Conservation (phyloP, 2,329 filamentous ascomycete species). For the Aspergillus ruber region DNA sequence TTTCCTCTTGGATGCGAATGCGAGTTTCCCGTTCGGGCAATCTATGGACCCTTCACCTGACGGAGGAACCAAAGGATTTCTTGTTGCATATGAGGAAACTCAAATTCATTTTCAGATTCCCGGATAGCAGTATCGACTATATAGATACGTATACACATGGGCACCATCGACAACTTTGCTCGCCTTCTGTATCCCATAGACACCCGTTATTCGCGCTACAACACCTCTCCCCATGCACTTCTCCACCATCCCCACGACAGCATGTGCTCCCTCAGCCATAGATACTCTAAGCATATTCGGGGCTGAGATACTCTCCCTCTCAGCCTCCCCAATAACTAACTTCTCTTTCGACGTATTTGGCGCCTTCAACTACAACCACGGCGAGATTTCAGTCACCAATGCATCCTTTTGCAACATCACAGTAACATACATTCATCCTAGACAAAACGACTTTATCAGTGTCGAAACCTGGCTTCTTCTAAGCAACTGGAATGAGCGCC, state of each 20-base stretch:
- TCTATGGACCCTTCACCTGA: too few species aligned
- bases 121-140: neutral
- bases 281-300: conserved; percentile 9
- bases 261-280: conserved; percentile 2
- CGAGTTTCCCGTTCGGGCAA: too few species aligned
- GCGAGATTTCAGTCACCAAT: conserved; percentile 1
- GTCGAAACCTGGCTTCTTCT: conserved; percentile 31
- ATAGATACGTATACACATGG: neutral
- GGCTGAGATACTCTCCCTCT: conserved; percentile 13
- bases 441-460: conserved; percentile 27
- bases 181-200: neutral
- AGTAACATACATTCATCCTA: conserved; percentile 33
- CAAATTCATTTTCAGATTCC: neutral
- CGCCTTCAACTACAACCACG: conserved; percentile 7
- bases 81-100: neutral
- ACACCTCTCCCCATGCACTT: neutral
- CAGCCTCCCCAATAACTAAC: conserved; percentile 10
- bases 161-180: neutral
- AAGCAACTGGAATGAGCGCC: conserved; percentile 30
- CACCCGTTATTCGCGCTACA: neutral
- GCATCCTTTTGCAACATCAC: conserved; percentile 34
- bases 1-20: too few species aligned
- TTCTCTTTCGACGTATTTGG: conserved; percentile 3
- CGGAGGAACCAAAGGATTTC: too few species aligned
- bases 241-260: neutral